Base-by-base conservation (phyloP, 371 early-diverging fungal genomes). In the Lichtheimia ornata region DNA sequence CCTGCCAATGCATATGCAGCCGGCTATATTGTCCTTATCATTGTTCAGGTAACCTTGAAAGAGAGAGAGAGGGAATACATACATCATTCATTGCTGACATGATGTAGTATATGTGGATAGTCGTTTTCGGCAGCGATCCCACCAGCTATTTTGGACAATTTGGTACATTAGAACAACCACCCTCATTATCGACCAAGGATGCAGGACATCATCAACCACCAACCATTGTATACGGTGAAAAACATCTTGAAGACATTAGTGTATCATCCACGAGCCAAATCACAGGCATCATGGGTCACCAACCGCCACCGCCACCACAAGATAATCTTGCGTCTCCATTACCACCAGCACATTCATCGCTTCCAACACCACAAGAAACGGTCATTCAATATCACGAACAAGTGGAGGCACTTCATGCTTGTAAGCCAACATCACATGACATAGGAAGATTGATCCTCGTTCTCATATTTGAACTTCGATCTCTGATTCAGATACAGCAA, bases 401-500 rank as follows among this genome's bases (percentile, higher is more conserved):
- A 30, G 69, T 69, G 7, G 53, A 69, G 30, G 69, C 69, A 15
- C 52, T 64, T 13, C 69, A 69, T 62, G 40, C 69, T 11, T 69
- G 69, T 69, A 58, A 64, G 54, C 35, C 22, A 7, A 43, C 6
- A 14, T 50, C 15, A 15, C 43, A 25, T 42, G 53, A 11, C 18
- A 5, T 45, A 22, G 12, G 47, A 4, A 47, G 2, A 4, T 45
- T 18, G 44, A 58, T 58, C 35, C 20, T 54, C 40, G 42, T 52
- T 40, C 52, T 28, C 53, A 59, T 22, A 35, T 35, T 0, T 35
- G 11, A 35, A 11, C 53, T 50, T n/a, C 11, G 44, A 18, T 47
- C 15, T 9, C 0, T 9, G n/a, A 47, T 35, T n/a, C 56, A 80
- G 80, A 90, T 65, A 77, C 84, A 40, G 94, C 94, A 28, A 92